These are phyloP conservation scores for Avena atlantica DNA, from an alignment of 176 grass and related monocot species.

Conservation along the genomic window DNA sequence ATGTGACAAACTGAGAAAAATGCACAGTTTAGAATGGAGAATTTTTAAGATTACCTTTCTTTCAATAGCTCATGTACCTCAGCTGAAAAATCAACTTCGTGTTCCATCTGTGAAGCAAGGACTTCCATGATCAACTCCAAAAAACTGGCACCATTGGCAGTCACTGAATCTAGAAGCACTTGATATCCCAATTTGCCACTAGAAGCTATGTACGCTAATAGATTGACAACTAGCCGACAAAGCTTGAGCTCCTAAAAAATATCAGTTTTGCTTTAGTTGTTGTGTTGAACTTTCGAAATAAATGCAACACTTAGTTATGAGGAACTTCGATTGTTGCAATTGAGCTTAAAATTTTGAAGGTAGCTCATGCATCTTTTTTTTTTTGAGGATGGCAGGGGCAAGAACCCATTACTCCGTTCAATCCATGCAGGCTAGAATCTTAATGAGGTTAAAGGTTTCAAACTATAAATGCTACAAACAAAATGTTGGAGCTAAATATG, in stretches of 20 bases:
- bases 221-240: conserved; percentile 67
- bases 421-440: background rate
- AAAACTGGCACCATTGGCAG: conserved; percentile 55
- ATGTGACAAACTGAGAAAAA: background rate
- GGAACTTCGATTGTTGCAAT: background rate
- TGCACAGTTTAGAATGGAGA: background rate
- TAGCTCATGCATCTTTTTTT: background rate
- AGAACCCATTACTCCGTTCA: background rate
- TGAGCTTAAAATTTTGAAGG: background rate
- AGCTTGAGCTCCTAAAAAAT: conserved; percentile 87
- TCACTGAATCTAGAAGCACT: conserved; percentile 65
- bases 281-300: background rate
- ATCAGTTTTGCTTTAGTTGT: conserved; percentile 6
- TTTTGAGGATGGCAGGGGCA: background rate
- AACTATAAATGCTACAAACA: background rate
- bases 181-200: conserved; percentile 74
- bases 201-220: conserved; percentile 90
- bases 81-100: conserved; percentile 31
- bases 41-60: conserved; percentile 63
- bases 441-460: background rate
- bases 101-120: conserved; percentile 75
- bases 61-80: conserved; percentile 48
- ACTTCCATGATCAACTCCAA: conserved; percentile 76
- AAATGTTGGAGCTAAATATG: conserved; percentile 13
- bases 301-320: conserved; percentile 15